These are phyloP conservation scores for Suillus clintonianus DNA, from an alignment of 768 basidiomycete species.

Conservation along the genomic window DNA sequence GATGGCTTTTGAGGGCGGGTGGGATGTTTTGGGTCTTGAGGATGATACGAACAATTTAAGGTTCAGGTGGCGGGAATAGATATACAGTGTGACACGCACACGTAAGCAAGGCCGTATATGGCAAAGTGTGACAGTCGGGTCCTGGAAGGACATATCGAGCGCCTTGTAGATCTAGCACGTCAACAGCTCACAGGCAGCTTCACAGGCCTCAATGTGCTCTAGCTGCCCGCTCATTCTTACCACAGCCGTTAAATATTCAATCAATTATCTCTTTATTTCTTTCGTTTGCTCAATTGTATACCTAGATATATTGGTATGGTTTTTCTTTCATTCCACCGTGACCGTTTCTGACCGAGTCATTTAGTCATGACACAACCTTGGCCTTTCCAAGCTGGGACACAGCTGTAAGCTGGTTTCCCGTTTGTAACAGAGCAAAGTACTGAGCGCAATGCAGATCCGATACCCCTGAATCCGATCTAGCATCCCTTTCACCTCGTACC, in stretches of 20 bases:
- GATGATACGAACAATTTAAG: slow-evolving; percentile 26
- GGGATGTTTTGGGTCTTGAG: slow-evolving; percentile 14
- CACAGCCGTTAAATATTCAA: neutral
- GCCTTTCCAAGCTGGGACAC: slow-evolving; percentile 13
- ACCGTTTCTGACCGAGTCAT: neutral
- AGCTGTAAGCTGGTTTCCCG: slow-evolving; percentile 19
- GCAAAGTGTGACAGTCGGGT: slow-evolving; percentile 7
- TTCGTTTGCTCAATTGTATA: neutral
- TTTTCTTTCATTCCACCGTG: neutral
- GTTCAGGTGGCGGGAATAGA: slow-evolving; percentile 31
- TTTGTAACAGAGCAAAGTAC: neutral
- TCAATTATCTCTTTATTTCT: slow-evolving; percentile 1
- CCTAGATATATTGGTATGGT: neutral
- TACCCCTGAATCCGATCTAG: slow-evolving; percentile 27
- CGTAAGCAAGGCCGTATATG: slow-evolving; percentile 8
- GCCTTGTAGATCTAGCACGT: slow-evolving; percentile 6
- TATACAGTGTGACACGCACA: slow-evolving; percentile 38
- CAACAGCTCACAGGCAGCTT: slow-evolving; percentile 3
- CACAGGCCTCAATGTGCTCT: neutral
- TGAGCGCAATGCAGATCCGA: slow-evolving; percentile 14
- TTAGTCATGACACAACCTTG: slow-evolving; percentile 26
- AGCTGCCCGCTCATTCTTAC: neutral
- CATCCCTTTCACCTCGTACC: slow-evolving; percentile 30
- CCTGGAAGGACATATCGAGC: slow-evolving; percentile 12
- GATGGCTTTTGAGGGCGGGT: slow-evolving; percentile 14